These are phyloP conservation scores for Taiozyma sp. DNA, from an alignment of 1,139 yeast species.

Conservation along the genomic window DNA sequence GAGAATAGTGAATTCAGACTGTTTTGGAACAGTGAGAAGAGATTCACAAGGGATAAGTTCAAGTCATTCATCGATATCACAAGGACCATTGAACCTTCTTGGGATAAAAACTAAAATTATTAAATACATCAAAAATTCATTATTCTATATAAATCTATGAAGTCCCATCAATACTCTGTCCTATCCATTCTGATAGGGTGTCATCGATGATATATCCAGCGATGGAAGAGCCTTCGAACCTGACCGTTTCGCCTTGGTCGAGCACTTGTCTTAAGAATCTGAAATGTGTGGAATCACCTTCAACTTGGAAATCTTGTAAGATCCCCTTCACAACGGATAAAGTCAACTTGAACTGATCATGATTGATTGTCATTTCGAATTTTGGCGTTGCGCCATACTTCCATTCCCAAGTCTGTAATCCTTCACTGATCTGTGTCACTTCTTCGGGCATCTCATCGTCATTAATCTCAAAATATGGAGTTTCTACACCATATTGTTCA, in stretches of 20 bases:
- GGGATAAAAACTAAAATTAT: constrained; percentile 11
- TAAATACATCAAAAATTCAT: not conserved
- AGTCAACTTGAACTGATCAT: constrained; percentile 29
- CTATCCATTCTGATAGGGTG: constrained; percentile 42
- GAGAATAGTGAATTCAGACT: constrained; percentile 22
- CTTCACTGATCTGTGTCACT: constrained; percentile 37
- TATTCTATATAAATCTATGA: not conserved
- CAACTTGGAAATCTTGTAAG: constrained; percentile 20
- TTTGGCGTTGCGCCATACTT: constrained; percentile 65
- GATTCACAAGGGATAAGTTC: constrained; percentile 4
- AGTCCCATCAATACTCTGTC: constrained; percentile 43
- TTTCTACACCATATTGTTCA: constrained; percentile 22
- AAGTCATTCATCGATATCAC: constrained; percentile 20
- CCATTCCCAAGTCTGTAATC: constrained; percentile 63
- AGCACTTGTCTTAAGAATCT: constrained; percentile 29
- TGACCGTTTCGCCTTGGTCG: constrained; percentile 26
- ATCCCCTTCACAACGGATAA: constrained; percentile 41
- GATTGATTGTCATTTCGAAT: constrained; percentile 43
- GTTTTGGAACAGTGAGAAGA: constrained; percentile 20
- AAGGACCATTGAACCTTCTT: constrained; percentile 19
- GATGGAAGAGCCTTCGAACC: constrained; percentile 38
- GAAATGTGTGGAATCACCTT: constrained; percentile 24
- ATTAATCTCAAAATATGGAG: constrained; percentile 1
- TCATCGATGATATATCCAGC: constrained; percentile 43
- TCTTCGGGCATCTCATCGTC: constrained; percentile 40